phyloP scores from a whole-genome alignment of 2,329 filamentous ascomycete species.

The Coniochaeta sp. region DNA sequence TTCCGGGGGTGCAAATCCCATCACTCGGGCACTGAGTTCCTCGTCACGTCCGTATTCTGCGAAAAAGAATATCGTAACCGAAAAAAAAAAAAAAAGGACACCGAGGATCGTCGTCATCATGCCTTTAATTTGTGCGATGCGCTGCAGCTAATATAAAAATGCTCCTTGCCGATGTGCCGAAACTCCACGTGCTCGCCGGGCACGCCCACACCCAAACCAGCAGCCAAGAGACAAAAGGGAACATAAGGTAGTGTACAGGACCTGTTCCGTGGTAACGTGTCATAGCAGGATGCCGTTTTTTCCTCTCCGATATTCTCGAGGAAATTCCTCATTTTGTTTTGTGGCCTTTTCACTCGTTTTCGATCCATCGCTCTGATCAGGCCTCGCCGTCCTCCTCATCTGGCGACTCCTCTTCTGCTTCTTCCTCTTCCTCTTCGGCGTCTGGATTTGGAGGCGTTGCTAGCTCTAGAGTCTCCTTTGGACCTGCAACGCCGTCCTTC shows the following conservation, averaged over 20 bases:
- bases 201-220: neutral
- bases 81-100: neutral
- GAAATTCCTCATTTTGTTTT: neutral
- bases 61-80: neutral
- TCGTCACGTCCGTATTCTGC: neutral
- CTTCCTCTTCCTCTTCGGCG: neutral
- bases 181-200: conserved; percentile 3
- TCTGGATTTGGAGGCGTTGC: neutral
- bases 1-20: neutral
- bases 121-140: neutral
- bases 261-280: conserved; percentile 6
- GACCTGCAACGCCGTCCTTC: neutral
- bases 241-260: neutral
- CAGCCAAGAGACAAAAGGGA: neutral
- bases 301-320: neutral
- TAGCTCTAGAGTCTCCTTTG: neutral
- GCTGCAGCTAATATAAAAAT: conserved; percentile 1
- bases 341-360: neutral
- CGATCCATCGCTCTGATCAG: neutral
- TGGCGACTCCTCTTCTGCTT: neutral
- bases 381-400: neutral
- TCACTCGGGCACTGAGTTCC: neutral
- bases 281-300: conserved; percentile 2
- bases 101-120: neutral
- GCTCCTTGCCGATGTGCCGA: conserved; percentile 3